phyloP scores from a whole-genome alignment of 1,139 yeast genomes.

The Pichia sp. region DNA sequence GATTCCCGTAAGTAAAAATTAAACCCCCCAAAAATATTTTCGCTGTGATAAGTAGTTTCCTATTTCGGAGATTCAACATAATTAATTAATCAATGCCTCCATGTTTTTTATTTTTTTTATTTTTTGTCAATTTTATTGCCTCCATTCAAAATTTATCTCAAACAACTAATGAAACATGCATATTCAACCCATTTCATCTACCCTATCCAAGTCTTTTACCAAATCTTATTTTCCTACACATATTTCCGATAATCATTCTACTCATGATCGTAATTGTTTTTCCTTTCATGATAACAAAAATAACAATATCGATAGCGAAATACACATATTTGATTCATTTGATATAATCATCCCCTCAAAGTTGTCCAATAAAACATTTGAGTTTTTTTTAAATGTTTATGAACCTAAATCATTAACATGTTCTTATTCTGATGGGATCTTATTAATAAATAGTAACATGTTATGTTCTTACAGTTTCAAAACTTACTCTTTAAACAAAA shows the following conservation, averaged over 20 bases:
- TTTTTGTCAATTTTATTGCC: neutral
- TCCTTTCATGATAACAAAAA: too few relatives aligned
- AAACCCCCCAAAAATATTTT: too few relatives aligned
- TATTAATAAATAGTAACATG: neutral
- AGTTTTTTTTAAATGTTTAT: too few relatives aligned
- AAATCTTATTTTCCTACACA: neutral
- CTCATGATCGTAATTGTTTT: neutral
- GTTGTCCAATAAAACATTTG: too few relatives aligned
- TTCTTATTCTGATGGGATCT: slow-evolving; percentile 5
- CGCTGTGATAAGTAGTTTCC: neutral
- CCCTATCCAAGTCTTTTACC: slow-evolving; percentile 7
- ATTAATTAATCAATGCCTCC: too few relatives aligned
- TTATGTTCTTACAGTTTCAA: slow-evolving; percentile 1
- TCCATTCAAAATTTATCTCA: too few relatives aligned
- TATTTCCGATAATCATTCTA: neutral
- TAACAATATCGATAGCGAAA: too few relatives aligned
- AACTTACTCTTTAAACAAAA: neutral
- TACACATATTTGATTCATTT: too few relatives aligned
- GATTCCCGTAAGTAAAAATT: too few relatives aligned
- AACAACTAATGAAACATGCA: slow-evolving; percentile 2
- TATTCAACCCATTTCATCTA: slow-evolving; percentile 15
- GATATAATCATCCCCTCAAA: too few relatives aligned
- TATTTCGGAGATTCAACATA: too few relatives aligned
- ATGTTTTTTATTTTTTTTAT: neutral
- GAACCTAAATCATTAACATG: too few relatives aligned